Percentiles rank a stretch among this genome's conserved stretches.
These are phyloP conservation scores for Polytrichum commune DNA, from an alignment of 225 moss, liverwort and hornwort genomes.

Conservation along the genomic window DNA sequence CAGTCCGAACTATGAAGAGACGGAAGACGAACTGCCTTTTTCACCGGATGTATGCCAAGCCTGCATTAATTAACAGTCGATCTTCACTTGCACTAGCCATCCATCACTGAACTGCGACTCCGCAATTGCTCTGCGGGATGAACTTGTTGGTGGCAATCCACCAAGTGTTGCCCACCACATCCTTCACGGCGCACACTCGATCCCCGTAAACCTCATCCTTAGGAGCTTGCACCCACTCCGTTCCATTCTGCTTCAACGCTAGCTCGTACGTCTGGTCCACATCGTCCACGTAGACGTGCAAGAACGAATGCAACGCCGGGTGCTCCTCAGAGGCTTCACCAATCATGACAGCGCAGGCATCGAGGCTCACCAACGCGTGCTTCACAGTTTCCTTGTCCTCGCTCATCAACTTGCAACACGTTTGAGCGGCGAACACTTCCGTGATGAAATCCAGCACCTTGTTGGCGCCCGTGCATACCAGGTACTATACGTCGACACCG, in stretches of 20 bases:
- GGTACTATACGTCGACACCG: not conserved
- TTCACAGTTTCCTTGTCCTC: conserved; percentile 16
- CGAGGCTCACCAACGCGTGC: conserved; percentile 20
- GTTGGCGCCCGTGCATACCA: conserved; percentile 31
- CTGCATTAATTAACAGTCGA: no score
- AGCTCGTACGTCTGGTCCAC: conserved; percentile 45
- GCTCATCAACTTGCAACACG: not conserved
- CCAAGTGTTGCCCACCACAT: no score
- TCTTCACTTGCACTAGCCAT: no score
- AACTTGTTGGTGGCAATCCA: no score
- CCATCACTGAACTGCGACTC: no score
- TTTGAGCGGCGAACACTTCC: conserved; percentile 12
- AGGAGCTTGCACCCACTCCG: conserved; percentile 18
- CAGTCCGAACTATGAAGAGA: no score
- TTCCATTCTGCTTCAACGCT: conserved; percentile 23
- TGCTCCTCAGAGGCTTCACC: not conserved
- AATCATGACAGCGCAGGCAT: conserved; percentile 16
- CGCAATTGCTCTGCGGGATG: no score
- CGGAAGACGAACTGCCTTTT: no score
- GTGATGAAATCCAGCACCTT: conserved; percentile 35
- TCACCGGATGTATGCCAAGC: no score
- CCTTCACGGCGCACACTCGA: no score
- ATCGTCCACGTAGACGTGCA: conserved; percentile 36
- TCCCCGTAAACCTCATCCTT: no score
- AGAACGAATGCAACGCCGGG: conserved; percentile 5